Base-by-base conservation (phyloP, 306 rosid genomes). In the Quercus variabilis region DNA sequence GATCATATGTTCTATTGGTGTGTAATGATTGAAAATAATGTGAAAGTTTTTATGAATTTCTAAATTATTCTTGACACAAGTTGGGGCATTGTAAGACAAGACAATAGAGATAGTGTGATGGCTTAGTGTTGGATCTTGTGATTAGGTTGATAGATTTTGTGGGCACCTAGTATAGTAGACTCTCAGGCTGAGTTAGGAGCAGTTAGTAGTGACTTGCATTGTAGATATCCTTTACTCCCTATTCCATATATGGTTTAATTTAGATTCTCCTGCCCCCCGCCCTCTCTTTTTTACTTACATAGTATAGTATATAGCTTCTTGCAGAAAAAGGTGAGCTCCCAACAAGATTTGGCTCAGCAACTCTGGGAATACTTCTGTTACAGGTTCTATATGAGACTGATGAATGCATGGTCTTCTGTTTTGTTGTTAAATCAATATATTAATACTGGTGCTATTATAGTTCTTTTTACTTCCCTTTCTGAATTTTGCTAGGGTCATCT, bases 291-390 rank as follows among this genome's bases (percentile, higher is more conserved):
- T 38, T 38, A 38, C 82, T 74, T 81, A 81, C 85, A 62, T 79
- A 64, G 79, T 58, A 79, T 71, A 81, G 74, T 86, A 62, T 85
- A 77, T 90, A 96, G 99, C 91, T 96, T 82, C 98, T 96, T 90
- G 98, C 98, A 88, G 99, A 96, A 86, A 96, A 82, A 91, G 99
- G 99, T 12, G 99, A 96, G 84, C 99, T 96, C 65, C 96, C 99
- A 54, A 96, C 99, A 77, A 91, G 96, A 86, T 89, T 93, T 79
- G 99, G 99, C 69, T 93, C 99, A 4, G 99, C 99, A 85, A 96
- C 99, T 69, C 82, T 96, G 79, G 99, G 99, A 79, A 89, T 96
- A 84, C 97, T 96, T 84, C 97, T 93, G 67, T 80, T 96, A 71
- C 99, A 96, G 99, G 99, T 96, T 85, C 63, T 79, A 52, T 83